A percentile compares a stretch with the other conserved stretches of the same genome.
Conservation (phyloP, 768 basidiomycete genomes). For the Serendipita indica region DNA sequence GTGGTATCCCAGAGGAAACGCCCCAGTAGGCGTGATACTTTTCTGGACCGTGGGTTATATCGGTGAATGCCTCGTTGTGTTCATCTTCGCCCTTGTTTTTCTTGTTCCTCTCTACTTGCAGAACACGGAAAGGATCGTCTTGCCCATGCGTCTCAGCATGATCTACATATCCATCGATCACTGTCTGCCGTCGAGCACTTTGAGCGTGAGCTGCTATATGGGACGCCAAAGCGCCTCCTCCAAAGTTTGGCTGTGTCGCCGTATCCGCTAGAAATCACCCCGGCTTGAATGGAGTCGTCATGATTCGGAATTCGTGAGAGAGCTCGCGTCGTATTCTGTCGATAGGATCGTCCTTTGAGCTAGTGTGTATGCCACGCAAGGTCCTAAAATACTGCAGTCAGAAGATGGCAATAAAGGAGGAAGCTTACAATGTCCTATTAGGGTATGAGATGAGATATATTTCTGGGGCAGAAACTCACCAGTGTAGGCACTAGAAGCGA, state of each 20-base stretch:
- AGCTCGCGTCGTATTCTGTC: not conserved
- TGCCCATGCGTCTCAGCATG: not conserved
- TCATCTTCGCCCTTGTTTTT: not conserved
- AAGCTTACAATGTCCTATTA: not conserved
- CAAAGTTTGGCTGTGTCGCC: not conserved
- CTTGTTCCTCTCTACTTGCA: not conserved
- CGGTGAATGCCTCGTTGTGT: not conserved
- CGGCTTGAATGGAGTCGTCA: not conserved
- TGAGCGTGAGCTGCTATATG: too few species aligned
- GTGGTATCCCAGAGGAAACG: not conserved
- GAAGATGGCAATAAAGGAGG: not conserved
- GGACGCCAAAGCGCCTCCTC: not conserved
- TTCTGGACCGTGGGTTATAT: not conserved
- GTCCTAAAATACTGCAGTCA: not conserved
- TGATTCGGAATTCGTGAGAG: not conserved
- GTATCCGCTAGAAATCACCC: not conserved
- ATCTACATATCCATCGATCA: too few species aligned
- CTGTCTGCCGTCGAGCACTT: too few species aligned
- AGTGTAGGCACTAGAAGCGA: not conserved
- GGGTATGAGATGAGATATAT: not conserved
- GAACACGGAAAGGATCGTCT: not conserved
- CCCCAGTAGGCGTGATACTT: not conserved
- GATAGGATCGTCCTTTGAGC: not conserved
- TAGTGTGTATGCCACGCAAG: not conserved
- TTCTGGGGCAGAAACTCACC: not conserved